These are phyloP conservation scores for Delonix regia DNA, from an alignment of 306 rosid species.

Conservation along the genomic window DNA sequence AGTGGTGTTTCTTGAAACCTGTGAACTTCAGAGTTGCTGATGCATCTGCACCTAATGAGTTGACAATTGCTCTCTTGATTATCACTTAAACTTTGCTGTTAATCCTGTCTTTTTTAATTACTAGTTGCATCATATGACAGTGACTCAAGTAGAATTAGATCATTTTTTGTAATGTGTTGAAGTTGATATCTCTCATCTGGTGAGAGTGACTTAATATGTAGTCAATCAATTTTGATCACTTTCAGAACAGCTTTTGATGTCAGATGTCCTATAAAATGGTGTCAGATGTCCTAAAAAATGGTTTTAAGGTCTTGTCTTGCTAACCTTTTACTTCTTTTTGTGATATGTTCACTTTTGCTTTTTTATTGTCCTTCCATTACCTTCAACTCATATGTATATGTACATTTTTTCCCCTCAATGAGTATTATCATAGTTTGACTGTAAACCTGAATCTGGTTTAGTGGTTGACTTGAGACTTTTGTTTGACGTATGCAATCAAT, in stretches of 20 bases:
- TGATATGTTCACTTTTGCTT: conserved; percentile 8
- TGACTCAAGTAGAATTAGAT: neutral
- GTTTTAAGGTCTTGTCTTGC: conserved; percentile 17
- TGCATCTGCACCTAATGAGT: neutral
- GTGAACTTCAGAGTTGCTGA: conserved; percentile 21
- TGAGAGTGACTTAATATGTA: neutral
- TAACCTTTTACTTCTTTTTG: neutral
- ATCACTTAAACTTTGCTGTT: neutral
- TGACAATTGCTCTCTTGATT: neutral
- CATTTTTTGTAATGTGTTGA: neutral
- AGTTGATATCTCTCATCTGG: neutral
- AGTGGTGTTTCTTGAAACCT: neutral
- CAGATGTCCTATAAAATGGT: neutral
- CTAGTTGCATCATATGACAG: neutral
- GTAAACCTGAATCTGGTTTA: conserved; percentile 5
- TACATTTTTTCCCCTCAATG: neutral
- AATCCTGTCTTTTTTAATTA: neutral
- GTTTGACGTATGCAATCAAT: neutral
- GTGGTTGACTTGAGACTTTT: neutral
- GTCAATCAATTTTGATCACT: neutral
- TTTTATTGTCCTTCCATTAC: neutral
- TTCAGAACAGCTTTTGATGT: conserved; percentile 7
- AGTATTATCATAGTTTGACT: neutral
- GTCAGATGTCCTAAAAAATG: neutral
- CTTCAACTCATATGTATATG: neutral